A percentile compares a stretch with the other conserved stretches of the same genome.
phyloP scores from a whole-genome alignment of 2,329 filamentous ascomycete species.

The Diatrype stigma region DNA sequence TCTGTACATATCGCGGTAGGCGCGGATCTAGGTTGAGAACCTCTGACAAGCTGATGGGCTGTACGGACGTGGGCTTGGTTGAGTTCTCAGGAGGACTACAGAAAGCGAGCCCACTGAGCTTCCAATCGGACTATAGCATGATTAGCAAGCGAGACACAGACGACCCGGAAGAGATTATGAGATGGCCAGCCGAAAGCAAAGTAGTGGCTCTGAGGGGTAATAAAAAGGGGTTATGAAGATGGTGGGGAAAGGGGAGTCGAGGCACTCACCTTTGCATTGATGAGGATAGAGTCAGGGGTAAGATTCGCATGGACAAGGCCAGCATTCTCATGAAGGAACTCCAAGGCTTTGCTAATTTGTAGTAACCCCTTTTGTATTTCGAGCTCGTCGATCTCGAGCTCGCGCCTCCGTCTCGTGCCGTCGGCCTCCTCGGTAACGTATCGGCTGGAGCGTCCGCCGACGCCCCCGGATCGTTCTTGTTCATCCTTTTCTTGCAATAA shows the following conservation, averaged over 20 bases:
- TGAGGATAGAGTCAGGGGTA: conserved; percentile 86
- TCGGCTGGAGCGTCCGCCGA: conserved; percentile 68
- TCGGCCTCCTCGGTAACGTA: conserved; percentile 78
- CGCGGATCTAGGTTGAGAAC: conserved; percentile 80
- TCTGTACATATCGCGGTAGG: conserved; percentile 75
- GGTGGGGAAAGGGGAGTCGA: not conserved
- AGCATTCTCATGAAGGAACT: conserved; percentile 93
- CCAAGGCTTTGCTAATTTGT: conserved; percentile 88
- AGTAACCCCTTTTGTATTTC: conserved; percentile 96
- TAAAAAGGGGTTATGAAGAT: too few relatives aligned
- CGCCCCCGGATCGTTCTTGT: conserved; percentile 67
- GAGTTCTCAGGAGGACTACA: conserved; percentile 76
- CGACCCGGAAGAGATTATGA: too few relatives aligned
- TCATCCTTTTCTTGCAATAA: conserved; percentile 85
- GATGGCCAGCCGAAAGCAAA: not conserved
- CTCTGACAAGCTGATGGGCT: conserved; percentile 78
- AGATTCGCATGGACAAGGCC: conserved; percentile 91
- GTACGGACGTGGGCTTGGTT: conserved; percentile 68
- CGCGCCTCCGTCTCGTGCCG: conserved; percentile 66
- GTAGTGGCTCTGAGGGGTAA: not conserved
- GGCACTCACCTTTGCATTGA: conserved; percentile 77
- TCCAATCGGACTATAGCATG: conserved; percentile 78
- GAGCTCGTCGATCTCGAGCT: conserved; percentile 91
- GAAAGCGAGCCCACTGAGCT: conserved; percentile 91
- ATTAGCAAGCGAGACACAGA: too few relatives aligned